Percentiles rank a stretch among this genome's conserved stretches.
Conservation (phyloP, 768 basidiomycete species). For the Xerocomellus dryophilus region DNA sequence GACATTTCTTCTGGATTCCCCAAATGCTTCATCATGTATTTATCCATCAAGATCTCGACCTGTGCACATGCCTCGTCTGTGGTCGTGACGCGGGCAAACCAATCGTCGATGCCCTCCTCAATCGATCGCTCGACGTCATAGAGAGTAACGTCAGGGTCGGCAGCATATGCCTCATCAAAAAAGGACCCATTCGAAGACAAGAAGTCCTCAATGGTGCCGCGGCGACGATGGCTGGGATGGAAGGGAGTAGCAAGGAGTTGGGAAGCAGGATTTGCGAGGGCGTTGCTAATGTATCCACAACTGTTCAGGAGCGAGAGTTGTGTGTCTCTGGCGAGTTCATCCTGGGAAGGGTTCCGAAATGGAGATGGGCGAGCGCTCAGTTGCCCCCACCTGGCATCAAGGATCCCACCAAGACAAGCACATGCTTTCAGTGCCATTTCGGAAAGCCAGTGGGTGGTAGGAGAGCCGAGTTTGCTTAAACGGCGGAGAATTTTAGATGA, state of each 20-base stretch:
- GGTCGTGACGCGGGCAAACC: constrained; percentile 23
- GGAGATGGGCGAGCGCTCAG: background rate
- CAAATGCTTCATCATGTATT: constrained; percentile 24
- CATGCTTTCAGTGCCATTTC: background rate
- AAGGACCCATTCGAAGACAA: constrained; percentile 12
- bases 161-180: constrained; percentile 1
- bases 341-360: background rate
- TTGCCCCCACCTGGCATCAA: background rate
- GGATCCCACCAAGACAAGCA: background rate
- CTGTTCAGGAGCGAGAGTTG: background rate
- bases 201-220: constrained; percentile 15
- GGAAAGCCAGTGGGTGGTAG: background rate
- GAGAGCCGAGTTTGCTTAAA: constrained; percentile 10
- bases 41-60: constrained; percentile 16
- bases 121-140: constrained; percentile 38
- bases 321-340: background rate
- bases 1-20: constrained; percentile 36
- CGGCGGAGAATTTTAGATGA: constrained; percentile 19
- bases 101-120: constrained; percentile 29
- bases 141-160: constrained; percentile 21
- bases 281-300: background rate
- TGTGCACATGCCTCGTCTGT: constrained; percentile 8
- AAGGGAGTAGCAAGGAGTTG: background rate
- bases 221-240: background rate
- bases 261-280: background rate